Conservation (phyloP, 1,139 yeast species). For the Hyphopichia fennica region DNA sequence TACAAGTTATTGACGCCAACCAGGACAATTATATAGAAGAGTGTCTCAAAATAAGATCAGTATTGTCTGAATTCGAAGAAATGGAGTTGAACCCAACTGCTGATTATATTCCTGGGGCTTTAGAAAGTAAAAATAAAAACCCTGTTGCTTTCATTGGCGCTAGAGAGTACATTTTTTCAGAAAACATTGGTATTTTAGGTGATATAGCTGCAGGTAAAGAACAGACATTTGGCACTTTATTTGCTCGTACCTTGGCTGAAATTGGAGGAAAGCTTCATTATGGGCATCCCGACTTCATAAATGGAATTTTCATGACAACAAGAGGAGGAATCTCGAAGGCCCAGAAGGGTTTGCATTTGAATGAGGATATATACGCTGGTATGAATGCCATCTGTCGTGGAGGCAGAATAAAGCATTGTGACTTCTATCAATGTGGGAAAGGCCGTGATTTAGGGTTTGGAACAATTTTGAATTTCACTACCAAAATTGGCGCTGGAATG, state of each 20-base stretch:
- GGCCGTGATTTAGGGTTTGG: slow-evolving; percentile 89
- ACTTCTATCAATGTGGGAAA: slow-evolving; percentile 87
- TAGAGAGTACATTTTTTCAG: slow-evolving; percentile 84
- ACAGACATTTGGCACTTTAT: slow-evolving; percentile 88
- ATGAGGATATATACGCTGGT: slow-evolving; percentile 92
- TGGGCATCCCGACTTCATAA: slow-evolving; percentile 89
- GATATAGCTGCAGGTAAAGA: slow-evolving; percentile 94
- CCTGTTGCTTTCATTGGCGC: slow-evolving; percentile 90
- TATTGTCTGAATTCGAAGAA: slow-evolving; percentile 80
- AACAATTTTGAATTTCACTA: slow-evolving; percentile 79
- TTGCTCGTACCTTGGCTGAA: slow-evolving; percentile 81
- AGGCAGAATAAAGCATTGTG: slow-evolving; percentile 85
- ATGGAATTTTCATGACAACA: slow-evolving; percentile 84
- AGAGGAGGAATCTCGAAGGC: slow-evolving; percentile 92
- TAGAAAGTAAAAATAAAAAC: slow-evolving; percentile 18
- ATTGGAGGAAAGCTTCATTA: slow-evolving; percentile 88
- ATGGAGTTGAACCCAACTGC: slow-evolving; percentile 29
- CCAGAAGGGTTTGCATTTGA: slow-evolving; percentile 79
- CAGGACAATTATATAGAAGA: slow-evolving; percentile 88
- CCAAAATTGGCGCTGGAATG: slow-evolving; percentile 94
- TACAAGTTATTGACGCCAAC: slow-evolving; percentile 85
- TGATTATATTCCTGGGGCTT: slow-evolving; percentile 49
- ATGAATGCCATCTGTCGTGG: slow-evolving; percentile 82
- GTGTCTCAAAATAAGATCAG: slow-evolving; percentile 76
- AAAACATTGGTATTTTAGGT: slow-evolving; percentile 81